phyloP scores from a whole-genome alignment of 805 yeast genomes.

The Spathaspora girioi region DNA sequence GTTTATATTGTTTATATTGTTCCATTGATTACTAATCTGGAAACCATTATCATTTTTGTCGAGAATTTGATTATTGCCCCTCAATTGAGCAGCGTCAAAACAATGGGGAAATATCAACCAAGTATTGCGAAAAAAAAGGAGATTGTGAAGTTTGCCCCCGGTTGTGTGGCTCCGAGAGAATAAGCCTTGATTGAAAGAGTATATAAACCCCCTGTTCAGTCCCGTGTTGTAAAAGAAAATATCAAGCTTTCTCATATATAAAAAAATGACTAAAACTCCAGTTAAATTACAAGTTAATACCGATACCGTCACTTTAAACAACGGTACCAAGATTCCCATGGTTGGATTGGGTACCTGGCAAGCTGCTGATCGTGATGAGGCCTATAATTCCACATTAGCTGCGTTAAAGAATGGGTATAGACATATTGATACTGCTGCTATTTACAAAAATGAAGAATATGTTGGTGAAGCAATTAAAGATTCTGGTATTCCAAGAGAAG shows the following conservation, averaged over 20 bases:
- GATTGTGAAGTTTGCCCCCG: background rate
- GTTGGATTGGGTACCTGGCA: slow-evolving; percentile 77
- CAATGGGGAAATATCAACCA: background rate
- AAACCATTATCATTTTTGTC: background rate
- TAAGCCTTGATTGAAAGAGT: background rate
- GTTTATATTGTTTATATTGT: background rate
- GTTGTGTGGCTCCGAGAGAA: background rate
- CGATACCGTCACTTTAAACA: slow-evolving; percentile 46
- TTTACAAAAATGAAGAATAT: slow-evolving; percentile 62
- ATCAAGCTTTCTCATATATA: background rate
- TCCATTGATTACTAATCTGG: background rate
- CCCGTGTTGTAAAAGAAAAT: background rate
- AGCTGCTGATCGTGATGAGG: slow-evolving; percentile 49
- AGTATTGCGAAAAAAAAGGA: background rate
- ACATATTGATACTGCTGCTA: slow-evolving; percentile 76
- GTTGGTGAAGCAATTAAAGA: slow-evolving; percentile 56
- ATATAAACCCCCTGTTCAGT: background rate
- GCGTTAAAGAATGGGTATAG: slow-evolving; percentile 69
- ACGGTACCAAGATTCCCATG: slow-evolving; percentile 61
- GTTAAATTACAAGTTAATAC: slow-evolving; percentile 3
- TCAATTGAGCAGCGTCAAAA: background rate
- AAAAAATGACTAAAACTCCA: background rate
- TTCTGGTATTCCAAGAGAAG: slow-evolving; percentile 60
- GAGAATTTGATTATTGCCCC: background rate
- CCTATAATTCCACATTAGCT: slow-evolving; percentile 50